phyloP scores from a whole-genome alignment of 352 stramenopile genomes.

The Pythium chondricola region DNA sequence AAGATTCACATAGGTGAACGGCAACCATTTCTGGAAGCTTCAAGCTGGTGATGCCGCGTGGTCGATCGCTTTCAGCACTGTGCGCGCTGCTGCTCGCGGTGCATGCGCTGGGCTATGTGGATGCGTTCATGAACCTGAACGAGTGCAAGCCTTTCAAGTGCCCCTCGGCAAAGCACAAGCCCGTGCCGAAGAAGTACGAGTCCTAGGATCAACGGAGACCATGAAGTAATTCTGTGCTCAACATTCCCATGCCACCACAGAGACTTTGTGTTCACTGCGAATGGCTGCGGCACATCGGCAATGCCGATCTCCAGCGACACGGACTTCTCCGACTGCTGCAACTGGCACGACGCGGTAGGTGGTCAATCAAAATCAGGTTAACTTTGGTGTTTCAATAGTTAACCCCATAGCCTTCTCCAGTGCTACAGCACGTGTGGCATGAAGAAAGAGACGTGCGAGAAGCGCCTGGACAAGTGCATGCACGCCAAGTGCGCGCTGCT shows the following conservation, averaged over 20 bases:
- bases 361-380: too few species aligned
- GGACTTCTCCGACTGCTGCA: constrained; percentile 70
- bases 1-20: too few species aligned
- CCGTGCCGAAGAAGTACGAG: constrained; percentile 26
- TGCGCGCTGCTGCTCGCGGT: constrained; percentile 1
- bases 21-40: too few species aligned
- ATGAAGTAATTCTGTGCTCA: neutral
- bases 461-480: constrained; percentile 70
- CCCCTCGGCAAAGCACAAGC: constrained; percentile 5
- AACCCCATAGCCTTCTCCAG: constrained; percentile 24
- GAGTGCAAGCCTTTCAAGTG: constrained; percentile 42
- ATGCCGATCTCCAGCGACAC: constrained; percentile 37
- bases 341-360: constrained; percentile 73
- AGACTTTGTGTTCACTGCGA: constrained; percentile 67
- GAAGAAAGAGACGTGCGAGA: constrained; percentile 63
- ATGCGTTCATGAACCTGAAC: constrained; percentile 23
- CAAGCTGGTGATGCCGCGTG: too few species aligned
- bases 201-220: constrained; percentile 1
- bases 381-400: neutral
- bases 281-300: constrained; percentile 62
- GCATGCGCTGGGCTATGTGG: neutral
- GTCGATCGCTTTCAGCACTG: neutral
- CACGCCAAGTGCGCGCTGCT: constrained; percentile 34
- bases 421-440: constrained; percentile 81
- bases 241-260: constrained; percentile 14